phyloP scores from a whole-genome alignment of 805 yeast genomes.

The Starmerella sp. region DNA sequence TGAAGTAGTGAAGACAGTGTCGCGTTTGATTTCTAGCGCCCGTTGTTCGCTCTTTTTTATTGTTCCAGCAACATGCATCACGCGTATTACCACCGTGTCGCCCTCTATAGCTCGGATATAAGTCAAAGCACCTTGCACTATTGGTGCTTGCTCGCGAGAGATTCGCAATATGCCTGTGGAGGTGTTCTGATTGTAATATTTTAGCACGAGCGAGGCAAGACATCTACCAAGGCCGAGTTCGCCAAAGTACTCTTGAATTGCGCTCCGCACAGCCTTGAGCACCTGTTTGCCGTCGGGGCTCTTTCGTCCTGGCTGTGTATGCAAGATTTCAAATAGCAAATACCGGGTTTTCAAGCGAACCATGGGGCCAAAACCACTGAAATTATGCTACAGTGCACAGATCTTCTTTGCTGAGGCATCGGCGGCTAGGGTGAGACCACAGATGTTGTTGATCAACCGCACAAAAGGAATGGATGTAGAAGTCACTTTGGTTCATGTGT shows the following conservation, averaged over 20 bases:
- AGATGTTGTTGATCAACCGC: no score
- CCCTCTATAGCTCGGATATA: conserved; percentile 38
- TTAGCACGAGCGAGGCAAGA: conserved; percentile 48
- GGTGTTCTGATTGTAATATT: conserved; percentile 71
- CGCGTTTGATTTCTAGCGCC: conserved; percentile 37
- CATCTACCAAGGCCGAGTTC: conserved; percentile 63
- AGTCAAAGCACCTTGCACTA: conserved; percentile 55
- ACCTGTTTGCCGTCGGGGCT: conserved; percentile 40
- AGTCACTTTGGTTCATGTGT: no score
- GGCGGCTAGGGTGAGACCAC: not conserved
- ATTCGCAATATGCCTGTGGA: conserved; percentile 78
- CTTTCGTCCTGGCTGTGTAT: conserved; percentile 39
- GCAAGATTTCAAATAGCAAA: conserved; percentile 64
- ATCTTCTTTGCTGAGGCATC: not conserved
- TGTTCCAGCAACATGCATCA: conserved; percentile 71
- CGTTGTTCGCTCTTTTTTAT: conserved; percentile 70
- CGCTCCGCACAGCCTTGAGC: conserved; percentile 41
- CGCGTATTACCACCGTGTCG: conserved; percentile 42
- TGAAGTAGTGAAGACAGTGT: not conserved
- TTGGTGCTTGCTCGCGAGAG: conserved; percentile 49
- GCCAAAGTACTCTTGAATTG: conserved; percentile 59
- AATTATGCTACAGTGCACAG: not conserved
- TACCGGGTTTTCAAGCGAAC: conserved; percentile 82
- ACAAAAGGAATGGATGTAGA: no score
- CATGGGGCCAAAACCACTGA: conserved; percentile 37